These are phyloP conservation scores for Rhodomyrtus tomentosa DNA, from an alignment of 345 rosid species.

Conservation along the genomic window DNA sequence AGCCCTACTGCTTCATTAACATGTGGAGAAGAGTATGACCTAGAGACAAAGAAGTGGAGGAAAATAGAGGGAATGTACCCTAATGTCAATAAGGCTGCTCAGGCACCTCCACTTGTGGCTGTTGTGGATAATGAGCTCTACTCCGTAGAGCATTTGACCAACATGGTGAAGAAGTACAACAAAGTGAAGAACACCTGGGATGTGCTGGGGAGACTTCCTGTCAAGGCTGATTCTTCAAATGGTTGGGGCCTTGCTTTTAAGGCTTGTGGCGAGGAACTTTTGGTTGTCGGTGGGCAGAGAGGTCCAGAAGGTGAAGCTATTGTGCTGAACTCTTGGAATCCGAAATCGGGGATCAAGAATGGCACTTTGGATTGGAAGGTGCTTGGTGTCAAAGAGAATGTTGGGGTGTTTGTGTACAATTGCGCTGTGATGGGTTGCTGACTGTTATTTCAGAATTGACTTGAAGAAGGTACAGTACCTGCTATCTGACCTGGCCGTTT, in stretches of 20 bases:
- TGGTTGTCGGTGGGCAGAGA: constrained; percentile 67
- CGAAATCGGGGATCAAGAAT: constrained; percentile 41
- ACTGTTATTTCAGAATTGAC: constrained; percentile 7
- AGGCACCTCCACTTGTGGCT: constrained; percentile 79
- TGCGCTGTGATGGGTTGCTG: constrained; percentile 81
- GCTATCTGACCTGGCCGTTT: constrained; percentile 15
- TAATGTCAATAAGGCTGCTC: constrained; percentile 61
- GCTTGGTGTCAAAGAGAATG: constrained; percentile 58
- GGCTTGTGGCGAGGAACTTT: constrained; percentile 54
- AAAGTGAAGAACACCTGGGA: constrained; percentile 53
- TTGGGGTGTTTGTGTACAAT: constrained; percentile 75
- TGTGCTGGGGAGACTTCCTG: constrained; percentile 72
- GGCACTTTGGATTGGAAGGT: constrained; percentile 74
- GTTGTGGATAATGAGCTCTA: constrained; percentile 65
- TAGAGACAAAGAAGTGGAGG: constrained; percentile 55
- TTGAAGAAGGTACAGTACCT: constrained; percentile 7
- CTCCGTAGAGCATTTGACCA: constrained; percentile 55
- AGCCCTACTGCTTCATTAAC: constrained; percentile 44
- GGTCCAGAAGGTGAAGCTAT: constrained; percentile 58
- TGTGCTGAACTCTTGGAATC: constrained; percentile 73
- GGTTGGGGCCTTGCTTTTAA: constrained; percentile 90
- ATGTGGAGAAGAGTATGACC: constrained; percentile 64
- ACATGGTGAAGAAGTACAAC: constrained; percentile 70
- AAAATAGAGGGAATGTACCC: constrained; percentile 71
- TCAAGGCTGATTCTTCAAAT: constrained; percentile 60